Evolutionary conservation across 805 yeast genomes (phyloP).

Genomic region (Ogataea siamensis): DNA sequence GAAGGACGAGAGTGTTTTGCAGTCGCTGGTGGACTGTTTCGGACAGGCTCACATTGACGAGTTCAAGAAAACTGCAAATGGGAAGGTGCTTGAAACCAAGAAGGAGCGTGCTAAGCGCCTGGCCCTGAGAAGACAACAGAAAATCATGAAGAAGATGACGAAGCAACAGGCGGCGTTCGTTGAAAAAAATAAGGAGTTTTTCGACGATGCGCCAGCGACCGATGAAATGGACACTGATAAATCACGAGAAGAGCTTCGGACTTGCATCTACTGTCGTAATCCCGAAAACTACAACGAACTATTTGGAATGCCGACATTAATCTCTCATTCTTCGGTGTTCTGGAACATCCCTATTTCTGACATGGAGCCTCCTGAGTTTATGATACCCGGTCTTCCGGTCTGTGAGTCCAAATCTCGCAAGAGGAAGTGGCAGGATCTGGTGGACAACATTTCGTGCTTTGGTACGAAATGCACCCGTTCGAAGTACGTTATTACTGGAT

Average conservation of each 20-base stretch:
- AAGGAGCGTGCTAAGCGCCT: slow-evolving; percentile 51
- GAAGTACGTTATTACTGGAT: slow-evolving; percentile 40
- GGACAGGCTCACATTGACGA: slow-evolving; percentile 53
- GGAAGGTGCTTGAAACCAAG: slow-evolving; percentile 48
- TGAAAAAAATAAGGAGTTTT: slow-evolving; percentile 35
- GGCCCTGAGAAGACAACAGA: slow-evolving; percentile 63
- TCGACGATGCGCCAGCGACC: slow-evolving; percentile 15
- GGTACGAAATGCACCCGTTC: slow-evolving; percentile 29
- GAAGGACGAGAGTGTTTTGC: slow-evolving; percentile 49
- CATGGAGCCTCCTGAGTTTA: slow-evolving; percentile 28
- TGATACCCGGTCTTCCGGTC: slow-evolving; percentile 22
- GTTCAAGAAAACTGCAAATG: slow-evolving; percentile 47
- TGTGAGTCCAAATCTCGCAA: slow-evolving; percentile 10
- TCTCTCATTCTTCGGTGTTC: slow-evolving; percentile 45
- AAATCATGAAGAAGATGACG: slow-evolving; percentile 59
- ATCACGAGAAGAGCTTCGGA: slow-evolving; percentile 25
- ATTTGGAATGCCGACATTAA: slow-evolving; percentile 59
- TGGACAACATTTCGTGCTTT: slow-evolving; percentile 29
- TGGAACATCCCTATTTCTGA: slow-evolving; percentile 45
- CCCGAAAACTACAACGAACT: slow-evolving; percentile 42
- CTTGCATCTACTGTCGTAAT: slow-evolving; percentile 62
- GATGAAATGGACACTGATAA: slow-evolving; percentile 22
- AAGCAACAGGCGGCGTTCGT: slow-evolving; percentile 48
- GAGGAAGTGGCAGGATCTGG: slow-evolving; percentile 22
- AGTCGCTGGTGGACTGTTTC: slow-evolving; percentile 51